Percentiles rank a stretch among this genome's conserved stretches.
Conservation (phyloP, 1,284 basidiomycete genomes). For the Cutaneotrichosporon cutaneum region DNA sequence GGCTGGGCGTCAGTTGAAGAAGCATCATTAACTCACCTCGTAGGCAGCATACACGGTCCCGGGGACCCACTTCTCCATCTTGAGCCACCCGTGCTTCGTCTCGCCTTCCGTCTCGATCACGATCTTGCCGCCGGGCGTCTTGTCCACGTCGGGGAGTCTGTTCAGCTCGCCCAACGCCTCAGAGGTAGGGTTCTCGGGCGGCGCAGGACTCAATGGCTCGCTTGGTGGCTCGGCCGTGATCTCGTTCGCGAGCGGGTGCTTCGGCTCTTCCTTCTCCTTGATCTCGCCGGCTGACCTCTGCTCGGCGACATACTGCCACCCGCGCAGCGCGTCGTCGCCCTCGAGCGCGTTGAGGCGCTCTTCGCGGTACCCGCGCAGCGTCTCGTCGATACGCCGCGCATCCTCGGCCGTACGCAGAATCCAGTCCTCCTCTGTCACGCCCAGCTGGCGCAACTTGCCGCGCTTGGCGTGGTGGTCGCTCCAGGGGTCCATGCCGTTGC, state of each 20-base stretch:
- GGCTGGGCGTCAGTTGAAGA: conserved; percentile 30
- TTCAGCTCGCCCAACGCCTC: conserved; percentile 15
- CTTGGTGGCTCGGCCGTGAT: conserved; percentile 21
- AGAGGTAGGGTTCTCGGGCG: conserved; percentile 15
- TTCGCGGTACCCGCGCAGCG: conserved; percentile 64
- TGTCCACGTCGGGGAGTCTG: conserved; percentile 6
- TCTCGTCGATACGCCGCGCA: conserved; percentile 62
- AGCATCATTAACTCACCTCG: conserved; percentile 35
- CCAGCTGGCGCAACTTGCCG: conserved; percentile 57
- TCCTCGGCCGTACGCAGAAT: conserved; percentile 73
- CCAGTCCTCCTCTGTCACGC: conserved; percentile 82
- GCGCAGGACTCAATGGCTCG: conserved; percentile 22
- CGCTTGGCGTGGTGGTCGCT: conserved; percentile 68
- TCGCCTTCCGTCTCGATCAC: conserved; percentile 28
- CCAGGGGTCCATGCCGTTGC: conserved; percentile 76
- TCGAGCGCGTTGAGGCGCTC: conserved; percentile 59
- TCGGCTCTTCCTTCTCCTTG: conserved; percentile 2
- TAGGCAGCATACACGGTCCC: conserved; percentile 42
- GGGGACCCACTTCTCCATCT: conserved; percentile 30
- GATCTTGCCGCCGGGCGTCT: conserved; percentile 28
- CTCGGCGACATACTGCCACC: conserved; percentile 41
- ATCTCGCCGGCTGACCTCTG: conserved; percentile 19
- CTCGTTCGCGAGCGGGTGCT: conserved; percentile 24
- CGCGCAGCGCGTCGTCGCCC: conserved; percentile 33
- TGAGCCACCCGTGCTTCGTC: conserved; percentile 20